A percentile compares a stretch with the other conserved stretches of the same genome.
phyloP scores from a whole-genome alignment of 768 basidiomycete genomes.

The Mycena alexandri region DNA sequence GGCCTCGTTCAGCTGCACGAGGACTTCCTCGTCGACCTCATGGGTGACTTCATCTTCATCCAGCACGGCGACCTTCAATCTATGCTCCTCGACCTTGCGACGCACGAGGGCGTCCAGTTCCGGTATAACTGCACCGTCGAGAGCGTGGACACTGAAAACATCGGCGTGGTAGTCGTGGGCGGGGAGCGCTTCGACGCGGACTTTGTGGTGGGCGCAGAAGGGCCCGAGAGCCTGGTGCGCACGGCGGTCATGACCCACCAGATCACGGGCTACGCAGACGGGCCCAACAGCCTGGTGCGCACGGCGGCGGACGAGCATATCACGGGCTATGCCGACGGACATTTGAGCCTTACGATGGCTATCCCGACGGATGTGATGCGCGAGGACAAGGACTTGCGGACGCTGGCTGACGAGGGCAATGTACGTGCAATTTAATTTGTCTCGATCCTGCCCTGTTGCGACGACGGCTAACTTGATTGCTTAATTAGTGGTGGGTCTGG shows the following conservation, averaged over 20 bases:
- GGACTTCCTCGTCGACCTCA: conserved; percentile 57
- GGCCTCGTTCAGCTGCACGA: conserved; percentile 62
- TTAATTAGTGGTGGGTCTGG: conserved; percentile 53
- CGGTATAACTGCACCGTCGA: conserved; percentile 55
- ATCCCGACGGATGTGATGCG: conserved; percentile 49
- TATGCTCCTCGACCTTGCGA: conserved; percentile 61
- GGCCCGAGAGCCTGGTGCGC: conserved; percentile 58
- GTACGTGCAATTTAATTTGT: conserved; percentile 41
- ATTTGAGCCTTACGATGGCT: conserved; percentile 48
- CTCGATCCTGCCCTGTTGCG: too few relatives aligned
- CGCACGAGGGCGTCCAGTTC: conserved; percentile 61
- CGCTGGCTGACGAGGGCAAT: conserved; percentile 43
- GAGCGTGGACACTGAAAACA: conserved; percentile 46
- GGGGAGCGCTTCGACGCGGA: conserved; percentile 63
- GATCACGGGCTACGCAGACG: conserved; percentile 42
- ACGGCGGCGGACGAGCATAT: conserved; percentile 46
- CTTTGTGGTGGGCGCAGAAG: conserved; percentile 73
- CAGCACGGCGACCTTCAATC: conserved; percentile 68
- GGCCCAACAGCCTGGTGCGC: conserved; percentile 54
- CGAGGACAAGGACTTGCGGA: conserved; percentile 48
- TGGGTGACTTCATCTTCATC: conserved; percentile 50
- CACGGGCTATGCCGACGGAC: conserved; percentile 43
- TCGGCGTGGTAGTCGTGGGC: conserved; percentile 53
- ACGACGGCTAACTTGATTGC: neutral
- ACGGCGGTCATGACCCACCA: conserved; percentile 46